Conservation (phyloP, 495 filamentous ascomycete species). For the Penicillium crystallinum region DNA sequence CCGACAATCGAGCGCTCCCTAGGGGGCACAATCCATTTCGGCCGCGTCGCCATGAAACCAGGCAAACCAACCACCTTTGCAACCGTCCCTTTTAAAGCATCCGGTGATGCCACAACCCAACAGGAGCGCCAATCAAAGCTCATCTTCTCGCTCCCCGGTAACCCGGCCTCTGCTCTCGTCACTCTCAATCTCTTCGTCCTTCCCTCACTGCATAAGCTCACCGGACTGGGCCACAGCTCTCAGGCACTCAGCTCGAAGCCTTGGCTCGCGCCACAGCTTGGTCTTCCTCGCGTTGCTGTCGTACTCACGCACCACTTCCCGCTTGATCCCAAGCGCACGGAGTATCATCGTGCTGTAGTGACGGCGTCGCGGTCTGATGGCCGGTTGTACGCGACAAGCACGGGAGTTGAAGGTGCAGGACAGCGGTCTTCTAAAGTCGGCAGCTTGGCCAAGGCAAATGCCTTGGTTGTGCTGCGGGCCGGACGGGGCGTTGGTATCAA, state of each 20-base stretch:
- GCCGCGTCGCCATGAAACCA: slow-evolving; percentile 94
- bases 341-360: slow-evolving; percentile 81
- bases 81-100: slow-evolving; percentile 61
- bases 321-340: slow-evolving; percentile 67
- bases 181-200: slow-evolving; percentile 93
- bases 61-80: slow-evolving; percentile 97
- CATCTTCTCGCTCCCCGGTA: slow-evolving; percentile 90
- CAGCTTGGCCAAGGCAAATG: slow-evolving; percentile 84
- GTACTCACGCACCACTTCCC: slow-evolving; percentile 64
- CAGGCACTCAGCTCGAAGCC: slow-evolving; percentile 13
- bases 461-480: slow-evolving; percentile 70
- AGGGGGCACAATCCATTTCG: slow-evolving; percentile 93
- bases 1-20: slow-evolving; percentile 89
- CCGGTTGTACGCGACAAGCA: slow-evolving; percentile 68
- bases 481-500: slow-evolving; percentile 43
- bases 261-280: slow-evolving; percentile 40
- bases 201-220: slow-evolving; percentile 71
- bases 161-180: slow-evolving; percentile 88
- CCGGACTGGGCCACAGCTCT: slow-evolving; percentile 36
- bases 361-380: slow-evolving; percentile 58
- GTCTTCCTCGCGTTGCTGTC: slow-evolving; percentile 68
- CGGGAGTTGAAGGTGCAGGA: slow-evolving; percentile 55
- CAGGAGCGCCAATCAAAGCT: slow-evolving; percentile 56
- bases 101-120: slow-evolving; percentile 29
- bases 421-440: slow-evolving; percentile 88